A percentile compares a stretch with the other conserved stretches of the same genome.
phyloP scores from a whole-genome alignment of 257 asterid genomes.

The Buddleja alternifolia region DNA sequence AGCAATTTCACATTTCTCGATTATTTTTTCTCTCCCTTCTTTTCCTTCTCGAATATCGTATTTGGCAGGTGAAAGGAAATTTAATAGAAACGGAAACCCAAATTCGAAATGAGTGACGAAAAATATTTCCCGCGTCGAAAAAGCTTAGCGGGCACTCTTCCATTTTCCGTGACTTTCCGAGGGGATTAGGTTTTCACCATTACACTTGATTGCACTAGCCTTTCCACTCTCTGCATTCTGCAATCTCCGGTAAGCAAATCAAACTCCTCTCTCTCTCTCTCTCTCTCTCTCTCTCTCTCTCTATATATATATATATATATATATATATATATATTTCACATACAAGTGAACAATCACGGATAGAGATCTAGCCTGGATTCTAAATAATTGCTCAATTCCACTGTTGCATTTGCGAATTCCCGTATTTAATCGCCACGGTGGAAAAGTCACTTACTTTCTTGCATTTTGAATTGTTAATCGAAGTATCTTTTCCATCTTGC shows the following conservation, averaged over 20 bases:
- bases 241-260: conserved; percentile 20
- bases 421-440: not conserved
- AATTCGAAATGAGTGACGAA: not conserved
- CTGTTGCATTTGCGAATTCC: conserved; percentile 21
- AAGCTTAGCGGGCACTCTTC: conserved; percentile 8
- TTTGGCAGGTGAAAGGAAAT: no score
- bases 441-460: not conserved
- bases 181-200: conserved; percentile 30
- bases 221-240: not conserved
- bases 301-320: no score
- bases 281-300: no score
- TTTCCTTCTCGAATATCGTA: not conserved
- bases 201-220: not conserved
- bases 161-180: conserved; percentile 11
- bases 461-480: not conserved
- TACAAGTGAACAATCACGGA: no score
- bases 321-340: no score
- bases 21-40: not conserved
- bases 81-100: not conserved
- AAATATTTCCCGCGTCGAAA: conserved; percentile 31
- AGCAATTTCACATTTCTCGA: no score
- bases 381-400: conserved; percentile 4
- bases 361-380: no score
- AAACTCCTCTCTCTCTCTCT: not conserved
- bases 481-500: not conserved